Evolutionary conservation across 176 grass and related monocot genomes (phyloP), one percentile per base, ranked within the genome.

Genomic region (Eremochloa ophiuroides): DNA sequence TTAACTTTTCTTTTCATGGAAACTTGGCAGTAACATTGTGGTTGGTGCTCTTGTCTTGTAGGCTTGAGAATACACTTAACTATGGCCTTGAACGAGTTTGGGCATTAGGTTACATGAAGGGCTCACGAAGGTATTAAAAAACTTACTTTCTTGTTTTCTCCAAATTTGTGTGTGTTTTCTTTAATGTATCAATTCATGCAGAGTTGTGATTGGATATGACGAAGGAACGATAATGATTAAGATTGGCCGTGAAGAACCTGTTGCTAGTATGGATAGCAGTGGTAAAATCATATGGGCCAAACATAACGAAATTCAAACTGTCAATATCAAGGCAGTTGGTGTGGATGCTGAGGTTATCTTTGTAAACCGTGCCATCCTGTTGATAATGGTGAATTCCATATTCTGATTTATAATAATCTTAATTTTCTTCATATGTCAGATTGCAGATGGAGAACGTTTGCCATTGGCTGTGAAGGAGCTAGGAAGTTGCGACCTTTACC

Each of bases 221-320:
- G 91, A 94, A 88, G 91, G 91, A 22, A 90, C 88, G 76, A 90
- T 94, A 68, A 94, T 94, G 91, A 88, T 94, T 66, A 91, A 94
- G 40, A 85, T 94, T 88, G 91, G 88, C 14, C 85, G 73, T 71
- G 88, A 94, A 91, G 85, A 47, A 41, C 87, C 91, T n/a, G 85
- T 90, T 79, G 91, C 85, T 72, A 90, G 88, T 71, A 91, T 90
- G 88, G 85, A 93, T 43, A 91, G 65, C 67, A 88, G 82, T 55
- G 91, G 82, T 5, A 93, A 88, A 85, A 93, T 93, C 72, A 83
- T 91, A 83, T 90, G 85, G 88, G 82, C 88, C 4, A 93, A 93
- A 41, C 91, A 93, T 77, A 97, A 93, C n/a, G 94, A 97, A 83
- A 85, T 97, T 41, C 94, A 97, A 74, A 97, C 94, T 12, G 89